Conservation (phyloP, 495 filamentous ascomycete genomes). For the Tuber microsphaerosporum region DNA sequence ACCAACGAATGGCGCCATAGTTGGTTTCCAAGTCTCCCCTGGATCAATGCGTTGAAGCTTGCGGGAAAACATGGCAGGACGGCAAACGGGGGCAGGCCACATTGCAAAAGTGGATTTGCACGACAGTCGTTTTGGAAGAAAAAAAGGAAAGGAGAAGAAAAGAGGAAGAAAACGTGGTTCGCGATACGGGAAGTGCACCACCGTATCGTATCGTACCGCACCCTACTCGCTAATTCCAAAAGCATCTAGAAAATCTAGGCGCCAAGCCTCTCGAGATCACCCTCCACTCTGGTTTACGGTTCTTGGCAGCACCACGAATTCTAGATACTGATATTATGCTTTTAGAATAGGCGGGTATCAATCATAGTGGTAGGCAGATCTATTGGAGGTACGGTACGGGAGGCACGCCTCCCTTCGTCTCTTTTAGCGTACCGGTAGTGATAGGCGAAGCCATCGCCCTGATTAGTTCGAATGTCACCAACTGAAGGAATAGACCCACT, state of each 20-base stretch:
- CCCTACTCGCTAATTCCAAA: not conserved
- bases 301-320: not conserved
- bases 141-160: too few species aligned
- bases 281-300: not conserved
- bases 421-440: too few species aligned
- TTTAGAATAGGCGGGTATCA: not conserved
- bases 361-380: not conserved
- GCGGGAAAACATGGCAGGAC: too few species aligned
- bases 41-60: not conserved
- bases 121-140: not conserved
- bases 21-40: not conserved
- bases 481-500: too few species aligned
- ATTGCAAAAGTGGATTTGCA: not conserved
- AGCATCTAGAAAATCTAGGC: not conserved
- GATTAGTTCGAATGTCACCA: too few species aligned
- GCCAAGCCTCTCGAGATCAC: not conserved
- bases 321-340: not conserved
- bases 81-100: not conserved
- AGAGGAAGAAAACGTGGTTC: not conserved
- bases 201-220: too few species aligned
- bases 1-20: not conserved
- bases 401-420: not conserved
- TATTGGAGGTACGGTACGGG: not conserved
- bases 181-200: not conserved
- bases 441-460: too few species aligned